Conservation (phyloP, 202 grass and related monocot genomes). For the Brachypodium distachyon region DNA sequence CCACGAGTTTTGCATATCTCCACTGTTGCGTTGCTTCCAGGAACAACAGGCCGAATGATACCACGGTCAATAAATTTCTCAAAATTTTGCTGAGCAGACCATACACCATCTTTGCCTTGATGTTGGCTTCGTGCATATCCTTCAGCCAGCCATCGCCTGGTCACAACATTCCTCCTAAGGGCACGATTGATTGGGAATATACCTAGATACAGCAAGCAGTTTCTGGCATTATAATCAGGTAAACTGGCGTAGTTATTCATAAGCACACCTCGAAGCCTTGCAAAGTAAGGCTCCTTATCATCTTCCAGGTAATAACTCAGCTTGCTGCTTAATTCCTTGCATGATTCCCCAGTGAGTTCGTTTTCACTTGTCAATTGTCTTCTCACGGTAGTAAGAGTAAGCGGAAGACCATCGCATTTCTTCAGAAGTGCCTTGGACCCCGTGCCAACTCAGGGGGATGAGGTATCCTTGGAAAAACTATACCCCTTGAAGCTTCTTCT, state of each 20-base stretch:
- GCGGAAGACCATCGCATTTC: slow-evolving; percentile 17
- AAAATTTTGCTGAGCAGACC: not conserved
- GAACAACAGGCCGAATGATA: not conserved
- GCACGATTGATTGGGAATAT: not conserved
- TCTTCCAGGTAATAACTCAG: not conserved
- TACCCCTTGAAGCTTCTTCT: not conserved
- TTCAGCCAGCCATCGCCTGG: slow-evolving; percentile 6
- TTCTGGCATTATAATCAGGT: not conserved
- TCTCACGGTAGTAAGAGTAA: not conserved
- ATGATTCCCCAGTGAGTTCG: not conserved
- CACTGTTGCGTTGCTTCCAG: no score
- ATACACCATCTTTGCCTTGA: not conserved
- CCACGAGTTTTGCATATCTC: not conserved
- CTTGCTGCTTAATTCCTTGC: not conserved
- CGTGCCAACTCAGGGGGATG: not conserved
- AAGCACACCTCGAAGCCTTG: not conserved
- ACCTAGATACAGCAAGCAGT: not conserved
- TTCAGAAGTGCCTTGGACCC: not conserved
- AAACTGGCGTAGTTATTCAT: not conserved
- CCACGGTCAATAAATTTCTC: not conserved
- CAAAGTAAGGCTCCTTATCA: not conserved
- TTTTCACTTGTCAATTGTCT: not conserved
- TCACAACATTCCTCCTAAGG: not conserved
- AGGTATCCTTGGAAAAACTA: not conserved
- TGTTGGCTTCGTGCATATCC: not conserved